A percentile compares a stretch with the other conserved stretches of the same genome.
phyloP scores from a whole-genome alignment of 2,329 filamentous ascomycete genomes.

The Aspergillus fructus region DNA sequence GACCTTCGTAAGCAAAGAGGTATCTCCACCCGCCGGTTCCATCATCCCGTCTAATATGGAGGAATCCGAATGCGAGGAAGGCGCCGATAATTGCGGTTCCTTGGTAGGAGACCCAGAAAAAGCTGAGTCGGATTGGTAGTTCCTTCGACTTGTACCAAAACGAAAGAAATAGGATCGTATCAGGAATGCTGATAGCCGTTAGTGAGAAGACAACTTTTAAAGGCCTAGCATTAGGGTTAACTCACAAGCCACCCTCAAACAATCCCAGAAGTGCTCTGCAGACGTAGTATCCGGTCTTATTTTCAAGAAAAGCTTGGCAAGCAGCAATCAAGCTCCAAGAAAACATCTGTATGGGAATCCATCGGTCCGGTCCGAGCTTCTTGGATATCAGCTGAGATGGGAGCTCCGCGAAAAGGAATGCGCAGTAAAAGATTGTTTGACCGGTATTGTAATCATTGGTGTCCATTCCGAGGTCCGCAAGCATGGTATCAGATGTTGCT shows the following conservation, averaged over 20 bases:
- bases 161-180: conserved; percentile 58
- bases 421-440: conserved; percentile 40
- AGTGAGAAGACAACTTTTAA: conserved; percentile 26
- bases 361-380: conserved; percentile 58
- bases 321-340: conserved; percentile 56
- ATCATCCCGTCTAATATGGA: conserved; percentile 38
- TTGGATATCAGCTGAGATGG: conserved; percentile 62
- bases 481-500: conserved; percentile 62
- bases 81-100: conserved; percentile 48
- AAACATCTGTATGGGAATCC: conserved; percentile 61
- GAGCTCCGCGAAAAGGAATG: conserved; percentile 51
- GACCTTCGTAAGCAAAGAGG: conserved; percentile 44
- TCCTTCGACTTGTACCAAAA: conserved; percentile 76
- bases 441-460: conserved; percentile 48
- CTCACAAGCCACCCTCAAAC: conserved; percentile 59
- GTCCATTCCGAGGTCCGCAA: conserved; percentile 51
- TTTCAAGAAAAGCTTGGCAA: conserved; percentile 52
- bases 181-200: conserved; percentile 35
- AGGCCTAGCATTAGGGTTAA: conserved; percentile 24
- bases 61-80: conserved; percentile 47
- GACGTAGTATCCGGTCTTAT: conserved; percentile 42
- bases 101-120: conserved; percentile 68
- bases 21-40: conserved; percentile 46
- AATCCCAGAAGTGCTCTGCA: conserved; percentile 50
- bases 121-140: conserved; percentile 64